Conservation (phyloP, 2,329 filamentous ascomycete species). For the Aspergillus floridensis region DNA sequence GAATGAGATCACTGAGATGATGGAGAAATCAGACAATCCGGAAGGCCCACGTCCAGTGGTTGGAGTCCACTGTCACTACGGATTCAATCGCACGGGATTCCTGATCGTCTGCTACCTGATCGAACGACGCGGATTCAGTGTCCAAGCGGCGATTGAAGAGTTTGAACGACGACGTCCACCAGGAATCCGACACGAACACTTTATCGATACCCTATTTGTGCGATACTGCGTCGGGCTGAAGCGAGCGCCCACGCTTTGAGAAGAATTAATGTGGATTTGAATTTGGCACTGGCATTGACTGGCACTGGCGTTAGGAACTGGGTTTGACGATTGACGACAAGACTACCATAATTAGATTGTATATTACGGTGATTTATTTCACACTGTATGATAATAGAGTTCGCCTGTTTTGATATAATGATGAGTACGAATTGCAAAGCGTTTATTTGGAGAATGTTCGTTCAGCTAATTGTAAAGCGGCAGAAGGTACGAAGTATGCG, state of each 20-base stretch:
- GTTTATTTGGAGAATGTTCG: background rate
- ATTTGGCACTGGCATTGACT: background rate
- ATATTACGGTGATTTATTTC: background rate
- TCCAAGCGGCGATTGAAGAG: constrained; percentile 74
- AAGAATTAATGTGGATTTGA: background rate
- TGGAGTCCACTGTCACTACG: constrained; percentile 92
- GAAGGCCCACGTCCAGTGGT: constrained; percentile 51
- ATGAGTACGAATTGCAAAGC: background rate
- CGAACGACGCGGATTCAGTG: constrained; percentile 67
- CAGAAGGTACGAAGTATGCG: too few relatives aligned
- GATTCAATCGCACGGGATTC: constrained; percentile 91
- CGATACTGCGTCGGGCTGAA: constrained; percentile 63
- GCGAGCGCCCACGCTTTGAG: constrained; percentile 40
- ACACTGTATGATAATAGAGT: background rate
- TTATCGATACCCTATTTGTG: constrained; percentile 78
- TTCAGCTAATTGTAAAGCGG: too few relatives aligned
- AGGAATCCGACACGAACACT: constrained; percentile 86
- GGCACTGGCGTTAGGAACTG: constrained; percentile 13
- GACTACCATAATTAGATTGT: background rate
- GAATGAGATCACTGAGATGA: constrained; percentile 51
- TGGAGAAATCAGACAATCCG: constrained; percentile 44
- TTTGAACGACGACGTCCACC: constrained; percentile 72
- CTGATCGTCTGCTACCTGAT: constrained; percentile 90
- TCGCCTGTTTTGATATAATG: background rate
- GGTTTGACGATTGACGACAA: constrained; percentile 7